Base-by-base conservation (phyloP, 2,329 filamentous ascomycete species). In the Cercospora sesami region DNA sequence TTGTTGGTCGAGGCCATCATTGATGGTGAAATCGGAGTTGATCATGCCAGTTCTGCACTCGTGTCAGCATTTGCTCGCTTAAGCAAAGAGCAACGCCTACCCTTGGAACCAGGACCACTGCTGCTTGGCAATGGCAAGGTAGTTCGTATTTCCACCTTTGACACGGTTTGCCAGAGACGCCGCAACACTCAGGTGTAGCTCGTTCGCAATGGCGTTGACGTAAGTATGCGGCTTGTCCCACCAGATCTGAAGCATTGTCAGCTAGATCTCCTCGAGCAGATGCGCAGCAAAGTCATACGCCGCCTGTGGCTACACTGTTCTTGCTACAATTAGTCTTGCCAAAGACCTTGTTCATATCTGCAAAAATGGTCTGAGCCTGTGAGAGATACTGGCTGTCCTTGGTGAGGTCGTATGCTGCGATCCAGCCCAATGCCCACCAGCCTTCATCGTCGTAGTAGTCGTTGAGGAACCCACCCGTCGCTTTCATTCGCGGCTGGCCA, bases 141-240 rank as follows among this genome's bases (percentile, higher is more conserved):
- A 86, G 26, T 79, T 76, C 0, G 73, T 63, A 36, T 75, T 77
- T 9, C 80, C 79, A 1, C 73, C 69, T 0, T 77, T 71, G 0
- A 79, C 80, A 2, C 86, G 83, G 45, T 84, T 86, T 1, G 86
- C 85, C 7, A 88, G 80, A 66, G 86, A 83, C 7, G 86, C 85
- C 2, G 85, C 86, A 0, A 85, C 80, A 3, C 81, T 82, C 2
- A 88, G 75, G 74, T 86, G 88, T 2, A 88, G 81, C 70, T 86
- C 85, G 66, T 87, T 88, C 2, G 84, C 81, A 33, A 89, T 86
- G 1, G 86, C 84, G 68, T 84, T 85, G 57, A 83, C 79, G 67
- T 85, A 84, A 2, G 78, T 76, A 30, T 82, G 77, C 1, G 77
- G 70, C 60, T 80, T 80, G 67, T 81, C 81, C 82, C 83, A 86